Conservation (phyloP, 306 rosid species). For the Prunus campanulata region DNA sequence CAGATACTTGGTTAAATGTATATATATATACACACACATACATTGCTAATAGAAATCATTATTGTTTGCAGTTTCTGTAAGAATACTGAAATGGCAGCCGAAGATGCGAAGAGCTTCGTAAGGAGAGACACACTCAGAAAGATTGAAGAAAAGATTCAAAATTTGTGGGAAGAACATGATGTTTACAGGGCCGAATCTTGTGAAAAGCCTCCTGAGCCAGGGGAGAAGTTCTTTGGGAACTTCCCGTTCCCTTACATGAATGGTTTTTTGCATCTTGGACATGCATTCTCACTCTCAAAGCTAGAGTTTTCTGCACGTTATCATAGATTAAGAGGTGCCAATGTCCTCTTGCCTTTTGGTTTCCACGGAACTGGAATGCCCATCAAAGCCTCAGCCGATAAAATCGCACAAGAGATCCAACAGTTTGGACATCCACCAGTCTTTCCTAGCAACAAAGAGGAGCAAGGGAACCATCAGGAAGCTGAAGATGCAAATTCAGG, state of each 20-base stretch:
- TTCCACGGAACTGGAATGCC: slow-evolving; percentile 99
- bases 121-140: slow-evolving; percentile 77
- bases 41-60: neutral
- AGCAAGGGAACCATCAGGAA: slow-evolving; percentile 33
- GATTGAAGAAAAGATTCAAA: slow-evolving; percentile 58
- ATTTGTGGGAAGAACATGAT: slow-evolving; percentile 76
- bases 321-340: slow-evolving; percentile 81
- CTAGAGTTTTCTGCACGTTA: slow-evolving; percentile 83
- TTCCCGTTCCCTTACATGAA: slow-evolving; percentile 95
- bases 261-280: slow-evolving; percentile 83
- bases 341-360: slow-evolving; percentile 79
- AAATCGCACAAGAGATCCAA: slow-evolving; percentile 70
- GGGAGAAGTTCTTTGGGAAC: slow-evolving; percentile 84
- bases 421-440: slow-evolving; percentile 71
- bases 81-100: slow-evolving; percentile 55
- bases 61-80: slow-evolving; percentile 40
- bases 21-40: no score
- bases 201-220: slow-evolving; percentile 53
- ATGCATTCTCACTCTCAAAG: slow-evolving; percentile 74
- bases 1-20: no score
- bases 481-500: slow-evolving; percentile 32
- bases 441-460: slow-evolving; percentile 50
- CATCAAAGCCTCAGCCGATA: slow-evolving; percentile 92
- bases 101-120: slow-evolving; percentile 65
- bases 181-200: slow-evolving; percentile 71